A percentile compares a stretch with the other conserved stretches of the same genome.
Evolutionary conservation across 2,329 filamentous ascomycete species (phyloP).

Genomic region (Sarocladium kiliense): DNA sequence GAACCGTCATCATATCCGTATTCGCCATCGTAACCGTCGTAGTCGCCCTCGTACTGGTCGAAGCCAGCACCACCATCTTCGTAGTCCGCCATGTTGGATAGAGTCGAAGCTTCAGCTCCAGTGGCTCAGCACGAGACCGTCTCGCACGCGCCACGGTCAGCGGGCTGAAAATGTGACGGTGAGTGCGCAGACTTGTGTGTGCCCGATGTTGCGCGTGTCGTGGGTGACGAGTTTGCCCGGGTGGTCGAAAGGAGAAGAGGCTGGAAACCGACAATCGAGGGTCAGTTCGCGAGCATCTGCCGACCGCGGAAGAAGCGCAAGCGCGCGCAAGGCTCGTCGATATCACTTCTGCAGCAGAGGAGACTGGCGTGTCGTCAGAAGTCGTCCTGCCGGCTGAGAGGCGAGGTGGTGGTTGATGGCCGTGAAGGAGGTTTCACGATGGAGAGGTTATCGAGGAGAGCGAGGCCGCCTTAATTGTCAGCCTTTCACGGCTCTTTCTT

Average conservation of each 20-base stretch:
- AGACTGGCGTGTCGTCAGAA: not conserved
- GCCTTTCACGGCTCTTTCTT: conserved; percentile 9
- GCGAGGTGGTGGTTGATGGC: not conserved
- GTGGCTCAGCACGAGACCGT: not conserved
- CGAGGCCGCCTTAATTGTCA: conserved; percentile 3
- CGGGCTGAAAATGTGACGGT: too few species aligned
- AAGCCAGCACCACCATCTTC: conserved; percentile 31
- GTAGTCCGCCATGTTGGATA: conserved; percentile 47
- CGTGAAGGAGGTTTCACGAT: not conserved
- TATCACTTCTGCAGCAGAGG: not conserved
- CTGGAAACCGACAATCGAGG: not conserved
- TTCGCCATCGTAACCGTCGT: conserved; percentile 55
- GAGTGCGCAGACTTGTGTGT: not conserved
- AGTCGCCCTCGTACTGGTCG: conserved; percentile 40
- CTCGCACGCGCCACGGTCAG: not conserved
- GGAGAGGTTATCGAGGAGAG: conserved; percentile 1
- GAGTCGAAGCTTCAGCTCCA: not conserved
- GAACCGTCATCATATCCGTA: conserved; percentile 52
- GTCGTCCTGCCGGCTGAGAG: not conserved
- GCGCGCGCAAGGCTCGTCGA: not conserved
- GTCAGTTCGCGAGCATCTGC: conserved; percentile 5
- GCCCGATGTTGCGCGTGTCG: not conserved
- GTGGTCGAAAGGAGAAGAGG: not conserved
- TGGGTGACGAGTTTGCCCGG: not conserved
- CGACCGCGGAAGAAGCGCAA: not conserved